Evolutionary conservation across 331 rosid genomes (phyloP).

Genomic region (Prunus yedoensis): DNA sequence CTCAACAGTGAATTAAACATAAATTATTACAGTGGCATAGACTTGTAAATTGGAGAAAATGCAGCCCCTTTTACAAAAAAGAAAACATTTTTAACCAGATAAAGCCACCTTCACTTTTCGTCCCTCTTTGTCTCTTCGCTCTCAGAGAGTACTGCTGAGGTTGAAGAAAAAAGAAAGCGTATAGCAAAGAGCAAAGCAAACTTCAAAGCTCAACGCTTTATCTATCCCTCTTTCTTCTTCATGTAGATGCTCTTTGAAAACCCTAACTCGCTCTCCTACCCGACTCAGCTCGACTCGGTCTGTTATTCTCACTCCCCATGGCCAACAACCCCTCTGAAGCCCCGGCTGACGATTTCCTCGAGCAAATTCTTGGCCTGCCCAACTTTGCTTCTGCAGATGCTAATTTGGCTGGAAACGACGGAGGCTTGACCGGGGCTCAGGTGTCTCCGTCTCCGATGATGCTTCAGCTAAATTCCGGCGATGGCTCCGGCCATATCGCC

Average conservation of each 20-base stretch:
- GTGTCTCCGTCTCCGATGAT: slow-evolving; percentile 58
- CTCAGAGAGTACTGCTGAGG: slow-evolving; percentile 11
- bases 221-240: slow-evolving; percentile 23
- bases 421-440: slow-evolving; percentile 41
- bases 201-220: slow-evolving; percentile 11
- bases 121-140: slow-evolving; percentile 24
- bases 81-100: slow-evolving; percentile 33
- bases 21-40: slow-evolving; percentile 2
- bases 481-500: slow-evolving; percentile 50
- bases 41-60: slow-evolving; percentile 27
- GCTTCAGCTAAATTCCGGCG: slow-evolving; percentile 83
- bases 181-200: slow-evolving; percentile 1
- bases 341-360: slow-evolving; percentile 80
- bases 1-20: not conserved
- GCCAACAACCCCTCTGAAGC: slow-evolving; percentile 77
- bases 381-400: slow-evolving; percentile 64
- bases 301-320: slow-evolving; percentile 39
- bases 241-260: slow-evolving; percentile 43
- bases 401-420: slow-evolving; percentile 48
- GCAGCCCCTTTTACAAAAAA: slow-evolving; percentile 41
- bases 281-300: slow-evolving; percentile 28
- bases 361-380: slow-evolving; percentile 82
- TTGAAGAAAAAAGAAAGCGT: not conserved
- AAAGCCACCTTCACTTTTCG: slow-evolving; percentile 40
- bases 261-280: slow-evolving; percentile 24